A percentile compares a stretch with the other conserved stretches of the same genome.
Conservation (phyloP, 345 rosid species). For the Diplotaxis tenuifolia region DNA sequence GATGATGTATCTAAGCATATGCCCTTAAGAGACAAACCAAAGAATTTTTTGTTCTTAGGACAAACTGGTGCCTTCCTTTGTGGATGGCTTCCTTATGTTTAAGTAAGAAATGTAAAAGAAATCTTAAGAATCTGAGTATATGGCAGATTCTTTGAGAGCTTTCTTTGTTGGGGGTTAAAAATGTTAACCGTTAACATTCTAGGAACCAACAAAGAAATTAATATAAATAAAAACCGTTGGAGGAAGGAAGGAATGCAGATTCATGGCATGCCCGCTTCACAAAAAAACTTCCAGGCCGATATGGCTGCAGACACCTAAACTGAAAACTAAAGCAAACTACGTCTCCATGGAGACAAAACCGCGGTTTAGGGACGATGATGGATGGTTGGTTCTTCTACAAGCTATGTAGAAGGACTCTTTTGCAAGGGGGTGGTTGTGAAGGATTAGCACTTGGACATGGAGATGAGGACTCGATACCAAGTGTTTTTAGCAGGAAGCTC, state of each 20-base stretch:
- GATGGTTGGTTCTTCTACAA: conserved; percentile 45
- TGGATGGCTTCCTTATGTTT: conserved; percentile 38
- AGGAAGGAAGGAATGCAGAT: conserved; percentile 57
- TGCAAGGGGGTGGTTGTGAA: conserved; percentile 83
- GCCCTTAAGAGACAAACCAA: conserved; percentile 34
- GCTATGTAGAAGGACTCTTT: conserved; percentile 92
- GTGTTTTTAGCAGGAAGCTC: conserved; percentile 82
- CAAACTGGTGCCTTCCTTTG: conserved; percentile 31
- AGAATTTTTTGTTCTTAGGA: conserved; percentile 16
- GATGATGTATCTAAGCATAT: conserved; percentile 36
- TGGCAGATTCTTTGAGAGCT: conserved; percentile 38
- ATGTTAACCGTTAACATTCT: conserved; percentile 40
- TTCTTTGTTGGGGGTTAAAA: conserved; percentile 27
- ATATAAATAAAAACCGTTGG: conserved; percentile 1
- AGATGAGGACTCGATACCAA: conserved; percentile 76
- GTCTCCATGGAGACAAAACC: conserved; percentile 34
- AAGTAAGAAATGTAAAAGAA: conserved; percentile 7
- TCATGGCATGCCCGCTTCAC: conserved; percentile 55
- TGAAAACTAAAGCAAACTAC: conserved; percentile 13
- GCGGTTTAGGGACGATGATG: neutral
- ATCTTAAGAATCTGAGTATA: conserved; percentile 36
- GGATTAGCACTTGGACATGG: conserved; percentile 57
- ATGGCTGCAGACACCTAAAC: conserved; percentile 58
- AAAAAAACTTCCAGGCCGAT: conserved; percentile 76
- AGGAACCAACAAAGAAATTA: conserved; percentile 21